Percentiles rank a stretch among this genome's conserved stretches.
Conservation (phyloP, 352 stramenopile genomes). For the Pythium vanterpoolii region DNA sequence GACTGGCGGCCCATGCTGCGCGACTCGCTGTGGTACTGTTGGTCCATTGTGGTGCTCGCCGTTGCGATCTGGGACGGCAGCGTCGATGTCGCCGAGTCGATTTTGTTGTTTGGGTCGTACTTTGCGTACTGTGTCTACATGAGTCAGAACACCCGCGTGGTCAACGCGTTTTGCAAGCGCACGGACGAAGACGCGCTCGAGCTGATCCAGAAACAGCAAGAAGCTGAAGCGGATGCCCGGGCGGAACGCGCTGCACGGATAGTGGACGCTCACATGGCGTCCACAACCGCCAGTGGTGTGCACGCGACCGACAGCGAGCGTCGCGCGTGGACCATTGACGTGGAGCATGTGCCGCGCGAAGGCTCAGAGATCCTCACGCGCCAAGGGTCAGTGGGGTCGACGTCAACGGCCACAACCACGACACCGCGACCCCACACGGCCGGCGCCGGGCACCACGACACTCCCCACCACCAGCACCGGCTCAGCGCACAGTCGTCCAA, state of each 20-base stretch:
- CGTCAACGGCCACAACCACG: background rate
- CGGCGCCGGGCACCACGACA: conserved; percentile 9
- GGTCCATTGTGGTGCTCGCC: conserved; percentile 49
- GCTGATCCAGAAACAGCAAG: conserved; percentile 9
- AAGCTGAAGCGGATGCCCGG: conserved; percentile 13
- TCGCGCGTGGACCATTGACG: conserved; percentile 35
- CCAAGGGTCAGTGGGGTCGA: conserved; percentile 19
- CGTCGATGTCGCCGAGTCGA: conserved; percentile 58
- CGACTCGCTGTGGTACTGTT: conserved; percentile 79
- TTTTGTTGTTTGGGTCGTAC: conserved; percentile 65
- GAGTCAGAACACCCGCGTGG: conserved; percentile 57
- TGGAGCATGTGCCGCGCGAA: conserved; percentile 22
- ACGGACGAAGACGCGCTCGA: conserved; percentile 26
- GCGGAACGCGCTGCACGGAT: conserved; percentile 23
- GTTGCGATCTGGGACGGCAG: conserved; percentile 57
- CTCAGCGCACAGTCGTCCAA: conserved; percentile 35
- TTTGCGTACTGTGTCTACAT: conserved; percentile 75
- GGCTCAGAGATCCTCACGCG: conserved; percentile 3
- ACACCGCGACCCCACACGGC: background rate
- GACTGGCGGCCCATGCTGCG: conserved; percentile 78
- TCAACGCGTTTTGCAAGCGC: conserved; percentile 54
- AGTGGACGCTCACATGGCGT: conserved; percentile 3
- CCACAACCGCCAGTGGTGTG: background rate
- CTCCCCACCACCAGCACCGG: conserved; percentile 28
- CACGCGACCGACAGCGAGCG: conserved; percentile 11